phyloP scores from a whole-genome alignment of 2,329 filamentous ascomycete species.

The Periconia digitata region DNA sequence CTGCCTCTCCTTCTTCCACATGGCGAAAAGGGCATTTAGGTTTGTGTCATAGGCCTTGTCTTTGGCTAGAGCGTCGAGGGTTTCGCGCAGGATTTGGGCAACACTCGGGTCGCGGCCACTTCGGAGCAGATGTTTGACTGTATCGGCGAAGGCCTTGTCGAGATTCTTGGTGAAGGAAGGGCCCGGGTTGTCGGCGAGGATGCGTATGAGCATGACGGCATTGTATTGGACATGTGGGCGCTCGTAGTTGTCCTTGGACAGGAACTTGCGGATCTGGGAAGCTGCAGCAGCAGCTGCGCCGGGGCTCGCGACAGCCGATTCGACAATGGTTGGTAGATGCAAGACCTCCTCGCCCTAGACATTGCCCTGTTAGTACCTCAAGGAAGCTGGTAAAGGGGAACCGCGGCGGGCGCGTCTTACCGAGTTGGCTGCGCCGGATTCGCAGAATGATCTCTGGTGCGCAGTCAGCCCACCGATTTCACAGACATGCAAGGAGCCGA shows the following conservation, averaged over 20 bases:
- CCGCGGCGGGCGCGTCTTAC: conserved; percentile 17
- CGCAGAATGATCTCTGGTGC: conserved; percentile 75
- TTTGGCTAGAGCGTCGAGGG: conserved; percentile 73
- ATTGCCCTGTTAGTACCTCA: conserved; percentile 16
- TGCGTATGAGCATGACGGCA: conserved; percentile 91
- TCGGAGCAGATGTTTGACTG: conserved; percentile 73
- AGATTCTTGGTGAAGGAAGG: conserved; percentile 87
- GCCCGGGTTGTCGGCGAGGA: conserved; percentile 89
- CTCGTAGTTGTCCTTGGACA: conserved; percentile 69
- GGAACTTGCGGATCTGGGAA: conserved; percentile 76
- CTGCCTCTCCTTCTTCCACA: conserved; percentile 81
- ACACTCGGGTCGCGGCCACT: conserved; percentile 73
- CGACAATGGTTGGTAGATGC: conserved; percentile 90
- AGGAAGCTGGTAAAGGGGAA: background rate
- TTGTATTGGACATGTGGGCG: conserved; percentile 85
- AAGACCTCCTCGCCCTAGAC: conserved; percentile 84
- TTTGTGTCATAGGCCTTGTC: conserved; percentile 75
- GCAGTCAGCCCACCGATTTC: conserved; percentile 11
- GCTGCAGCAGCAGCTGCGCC: conserved; percentile 81
- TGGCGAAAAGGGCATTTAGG: conserved; percentile 68
- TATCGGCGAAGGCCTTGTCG: conserved; percentile 79
- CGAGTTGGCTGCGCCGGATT: conserved; percentile 64
- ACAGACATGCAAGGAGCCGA: background rate
- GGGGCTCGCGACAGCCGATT: conserved; percentile 90
- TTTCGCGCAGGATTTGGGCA: conserved; percentile 84